Percentiles rank a stretch among this genome's conserved stretches.
Conservation (phyloP, 345 rosid species). For the Salix koriyanagi region DNA sequence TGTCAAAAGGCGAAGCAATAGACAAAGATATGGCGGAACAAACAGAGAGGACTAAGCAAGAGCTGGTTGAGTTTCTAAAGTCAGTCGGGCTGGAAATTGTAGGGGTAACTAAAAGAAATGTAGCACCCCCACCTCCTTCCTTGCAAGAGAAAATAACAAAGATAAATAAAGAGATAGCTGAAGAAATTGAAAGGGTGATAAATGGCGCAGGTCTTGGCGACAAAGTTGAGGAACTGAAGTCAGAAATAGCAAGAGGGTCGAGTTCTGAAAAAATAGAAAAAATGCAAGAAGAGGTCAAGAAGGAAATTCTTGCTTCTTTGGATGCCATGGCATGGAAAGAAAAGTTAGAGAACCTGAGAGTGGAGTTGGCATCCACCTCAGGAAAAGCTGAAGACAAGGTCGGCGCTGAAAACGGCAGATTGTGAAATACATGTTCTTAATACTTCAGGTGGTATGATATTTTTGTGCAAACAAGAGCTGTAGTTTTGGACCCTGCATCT, state of each 20-base stretch:
- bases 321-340: conserved; percentile 25
- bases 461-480: neutral
- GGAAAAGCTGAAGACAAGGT: conserved; percentile 14
- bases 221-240: conserved; percentile 34
- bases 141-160: conserved; percentile 22
- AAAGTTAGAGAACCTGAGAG: conserved; percentile 31
- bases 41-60: conserved; percentile 24
- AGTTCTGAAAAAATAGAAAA: conserved; percentile 19
- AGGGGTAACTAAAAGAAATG: conserved; percentile 26
- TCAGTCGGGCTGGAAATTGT: conserved; percentile 35
- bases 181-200: conserved; percentile 33
- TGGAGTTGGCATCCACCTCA: conserved; percentile 15
- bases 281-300: conserved; percentile 31
- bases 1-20: conserved; percentile 24
- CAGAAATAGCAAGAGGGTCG: conserved; percentile 24
- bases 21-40: conserved; percentile 25
- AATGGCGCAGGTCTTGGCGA: conserved; percentile 19
- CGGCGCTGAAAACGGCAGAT: conserved; percentile 32
- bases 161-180: conserved; percentile 25
- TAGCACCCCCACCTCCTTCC: conserved; percentile 16
- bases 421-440: conserved; percentile 3
- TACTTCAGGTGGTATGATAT: neutral
- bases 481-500: neutral
- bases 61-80: conserved; percentile 24
- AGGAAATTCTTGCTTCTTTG: conserved; percentile 26